phyloP scores from a whole-genome alignment of 1,284 basidiomycete genomes.

The Fomes fomentarius region DNA sequence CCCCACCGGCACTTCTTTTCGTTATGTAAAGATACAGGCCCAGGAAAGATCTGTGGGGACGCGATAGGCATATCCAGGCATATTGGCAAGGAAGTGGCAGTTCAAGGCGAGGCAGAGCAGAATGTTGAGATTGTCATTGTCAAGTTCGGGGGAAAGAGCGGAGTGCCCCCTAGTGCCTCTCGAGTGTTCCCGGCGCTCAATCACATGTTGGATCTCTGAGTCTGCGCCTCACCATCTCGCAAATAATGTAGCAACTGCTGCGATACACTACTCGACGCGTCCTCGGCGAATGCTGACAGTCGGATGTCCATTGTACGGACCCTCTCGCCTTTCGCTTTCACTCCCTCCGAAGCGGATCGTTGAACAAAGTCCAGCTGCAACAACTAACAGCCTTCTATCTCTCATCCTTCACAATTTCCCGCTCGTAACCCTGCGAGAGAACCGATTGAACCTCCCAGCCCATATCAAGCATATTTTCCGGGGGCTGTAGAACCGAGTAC shows the following conservation, averaged over 20 bases:
- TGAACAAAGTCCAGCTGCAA: conserved; percentile 34
- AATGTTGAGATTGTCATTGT: too few relatives aligned
- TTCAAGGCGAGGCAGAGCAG: not conserved
- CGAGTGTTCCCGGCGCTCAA: too few relatives aligned
- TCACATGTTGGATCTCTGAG: too few relatives aligned
- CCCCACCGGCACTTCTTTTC: not conserved
- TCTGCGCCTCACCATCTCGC: too few relatives aligned
- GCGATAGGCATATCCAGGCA: not conserved
- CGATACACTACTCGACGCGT: not conserved
- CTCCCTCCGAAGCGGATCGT: conserved; percentile 14
- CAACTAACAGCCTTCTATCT: conserved; percentile 33
- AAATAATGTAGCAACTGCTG: too few relatives aligned
- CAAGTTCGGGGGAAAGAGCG: too few relatives aligned
- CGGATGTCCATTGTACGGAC: conserved; percentile 40
- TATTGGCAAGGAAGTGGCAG: not conserved
- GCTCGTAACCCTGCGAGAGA: conserved; percentile 21
- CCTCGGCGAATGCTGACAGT: conserved; percentile 23
- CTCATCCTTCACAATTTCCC: conserved; percentile 31
- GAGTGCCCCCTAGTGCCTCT: too few relatives aligned
- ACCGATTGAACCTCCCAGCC: conserved; percentile 39
- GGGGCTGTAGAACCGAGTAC: conserved; percentile 31
- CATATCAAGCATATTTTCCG: conserved; percentile 38
- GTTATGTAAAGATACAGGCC: not conserved
- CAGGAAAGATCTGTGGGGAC: not conserved
- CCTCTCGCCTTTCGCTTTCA: conserved; percentile 24